Base-by-base conservation (phyloP, 129 eudicot species). In the Daucus carota region DNA sequence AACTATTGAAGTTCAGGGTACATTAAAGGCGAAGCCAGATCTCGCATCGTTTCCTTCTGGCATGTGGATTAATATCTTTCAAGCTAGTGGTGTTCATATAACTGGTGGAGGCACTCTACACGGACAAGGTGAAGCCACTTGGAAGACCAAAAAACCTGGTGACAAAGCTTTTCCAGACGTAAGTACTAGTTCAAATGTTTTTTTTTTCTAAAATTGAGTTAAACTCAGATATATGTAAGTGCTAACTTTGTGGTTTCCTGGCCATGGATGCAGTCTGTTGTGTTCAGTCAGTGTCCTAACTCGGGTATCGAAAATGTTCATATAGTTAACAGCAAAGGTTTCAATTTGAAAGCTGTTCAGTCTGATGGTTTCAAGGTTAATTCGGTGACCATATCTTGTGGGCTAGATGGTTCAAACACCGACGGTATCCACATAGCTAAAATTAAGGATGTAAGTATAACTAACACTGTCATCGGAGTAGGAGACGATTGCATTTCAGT, bases 21-120 rank as follows among this genome's bases (percentile, higher is more conserved):
- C 63, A 7, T 13, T 88, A 11, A 14, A 74, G 71, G 79, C 87
- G 5, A 54, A 40, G n/a, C 48, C 76, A 5, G 86, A 84, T 26
- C 16, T 54, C 18, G 26, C 40, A 29, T 33, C 70, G 4, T 87
- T 73, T 70, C 4, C 79, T 8, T 5, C 29, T 0, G 76, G 75
- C 26, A 26, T 59, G 6, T 85, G 88, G 92, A 72, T 87, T 9
- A 40, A 20, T 41, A n/a, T 70, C 16, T 43, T 2, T 33, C 33
- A 12, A 38, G 1, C 16, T 41, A 15, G 79, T 14, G 75, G 84
- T 69, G 13, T 50, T 0, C 1, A 85, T 28, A 87, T 78, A 5
- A n/a, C n/a, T n/a, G 90, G 92, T 24, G 70, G 75, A 10, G 89
- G 92, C 8, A 50, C 70, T 65, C 41, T 87, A n/a, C 47, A 83